Evolutionary conservation across 163 green algal species (phyloP).

Genomic region (Dunaliella salina): DNA sequence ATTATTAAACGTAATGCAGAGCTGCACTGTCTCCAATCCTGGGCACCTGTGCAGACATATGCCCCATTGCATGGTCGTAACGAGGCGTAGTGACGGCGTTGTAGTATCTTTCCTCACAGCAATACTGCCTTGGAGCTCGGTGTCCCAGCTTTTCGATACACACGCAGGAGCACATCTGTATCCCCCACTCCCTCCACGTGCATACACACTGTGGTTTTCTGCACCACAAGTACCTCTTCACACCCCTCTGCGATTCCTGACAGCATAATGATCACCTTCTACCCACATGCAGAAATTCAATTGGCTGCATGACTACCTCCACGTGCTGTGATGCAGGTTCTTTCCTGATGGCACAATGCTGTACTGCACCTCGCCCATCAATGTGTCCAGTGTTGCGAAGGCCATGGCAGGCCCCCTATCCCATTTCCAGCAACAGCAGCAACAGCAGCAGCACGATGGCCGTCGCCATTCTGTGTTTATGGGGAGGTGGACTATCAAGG

Average conservation of each 20-base stretch:
- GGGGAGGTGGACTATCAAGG: conserved; percentile 4
- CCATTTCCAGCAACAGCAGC: not conserved
- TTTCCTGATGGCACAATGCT: conserved; percentile 71
- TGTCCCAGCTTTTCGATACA: not conserved
- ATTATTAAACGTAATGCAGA: no score
- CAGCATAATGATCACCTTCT: not conserved
- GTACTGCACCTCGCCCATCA: conserved; percentile 69
- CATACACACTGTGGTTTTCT: not conserved
- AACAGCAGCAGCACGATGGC: not conserved
- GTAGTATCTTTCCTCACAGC: no score
- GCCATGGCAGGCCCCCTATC: conserved; percentile 21
- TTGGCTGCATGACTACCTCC: not conserved
- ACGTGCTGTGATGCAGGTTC: conserved; percentile 52
- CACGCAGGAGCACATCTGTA: not conserved
- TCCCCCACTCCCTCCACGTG: not conserved
- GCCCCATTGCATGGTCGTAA: no score
- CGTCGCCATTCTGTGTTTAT: not conserved
- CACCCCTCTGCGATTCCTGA: not conserved
- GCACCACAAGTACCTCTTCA: not conserved
- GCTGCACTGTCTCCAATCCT: no score
- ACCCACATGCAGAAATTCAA: not conserved
- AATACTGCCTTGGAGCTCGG: no score
- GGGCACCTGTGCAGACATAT: no score
- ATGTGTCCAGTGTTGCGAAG: conserved; percentile 46
- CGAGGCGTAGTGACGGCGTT: no score